Evolutionary conservation across 495 filamentous ascomycete species (phyloP), one percentile per base, ranked within the genome.

Genomic region (Monascus purpureus): DNA sequence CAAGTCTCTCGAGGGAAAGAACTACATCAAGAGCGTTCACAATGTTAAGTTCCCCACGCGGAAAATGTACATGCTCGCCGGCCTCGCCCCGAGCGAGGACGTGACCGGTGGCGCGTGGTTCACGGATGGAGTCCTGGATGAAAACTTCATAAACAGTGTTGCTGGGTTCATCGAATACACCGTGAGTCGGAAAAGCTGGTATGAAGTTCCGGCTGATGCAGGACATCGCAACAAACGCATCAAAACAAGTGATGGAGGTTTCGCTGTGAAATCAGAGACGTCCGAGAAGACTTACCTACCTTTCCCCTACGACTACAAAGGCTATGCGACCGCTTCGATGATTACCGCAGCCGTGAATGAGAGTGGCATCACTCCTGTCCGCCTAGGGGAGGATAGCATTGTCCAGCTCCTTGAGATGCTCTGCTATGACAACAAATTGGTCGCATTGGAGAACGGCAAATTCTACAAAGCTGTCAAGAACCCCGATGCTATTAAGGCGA

Each of bases 21-120:
- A 79, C 53, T 83, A 84, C 55, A 92, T 97, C 63, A 84, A 87
- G 51, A 66, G 71, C 26, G 60, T 78, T 17, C 65, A 67, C 50
- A 72, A 65, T 55, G 68, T 72, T 52, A 73, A 72, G 40, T 59
- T 55, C 38, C 70, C 73, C 29, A 65, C 52, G 31, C 67, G 72
- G 30, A 77, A 75, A 49, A 74, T 71, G 45, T 80, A 75, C 58
- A 76, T 80, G 63, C 55, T 78, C 29, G 55, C 59, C 31, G 65
- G 68, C 33, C 59, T 93, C 15, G 65, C 70, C 9, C 88, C 92
- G 2, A 79, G 76, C 23, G 86, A 93, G 22, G 79, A 90, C 28
- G 76, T 87, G 13, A 92, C 85, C 0, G 92, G 90, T 25, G 90
- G 92, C 4, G 77, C 82, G 12, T 97, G 87, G 82, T 95, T 85